phyloP scores from a whole-genome alignment of 805 yeast genomes.

The Lachancea quebecensis region DNA sequence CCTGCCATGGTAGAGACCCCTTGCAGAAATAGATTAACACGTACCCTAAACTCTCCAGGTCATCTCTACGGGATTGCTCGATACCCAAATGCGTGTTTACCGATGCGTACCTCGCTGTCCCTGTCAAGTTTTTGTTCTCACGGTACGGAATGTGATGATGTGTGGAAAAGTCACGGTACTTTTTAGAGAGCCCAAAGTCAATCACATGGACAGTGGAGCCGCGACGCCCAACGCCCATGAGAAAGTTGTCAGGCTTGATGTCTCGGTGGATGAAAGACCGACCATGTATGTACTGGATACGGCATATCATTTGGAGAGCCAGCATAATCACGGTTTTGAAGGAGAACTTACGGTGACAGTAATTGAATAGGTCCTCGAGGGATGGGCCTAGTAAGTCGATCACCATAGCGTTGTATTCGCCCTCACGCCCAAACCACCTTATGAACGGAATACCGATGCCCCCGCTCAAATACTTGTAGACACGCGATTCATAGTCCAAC shows the following conservation, averaged over 20 bases:
- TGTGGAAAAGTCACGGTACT: conserved; percentile 88
- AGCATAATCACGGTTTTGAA: conserved; percentile 86
- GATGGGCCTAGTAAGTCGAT: conserved; percentile 94
- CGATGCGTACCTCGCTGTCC: conserved; percentile 95
- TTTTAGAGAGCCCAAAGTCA: conserved; percentile 91
- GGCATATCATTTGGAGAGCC: conserved; percentile 90
- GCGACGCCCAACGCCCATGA: conserved; percentile 83
- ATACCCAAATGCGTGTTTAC: conserved; percentile 95
- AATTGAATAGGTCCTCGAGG: conserved; percentile 89
- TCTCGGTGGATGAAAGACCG: conserved; percentile 84
- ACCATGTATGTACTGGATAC: conserved; percentile 93
- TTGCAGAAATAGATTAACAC: conserved; percentile 91
- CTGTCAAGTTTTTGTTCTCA: conserved; percentile 92
- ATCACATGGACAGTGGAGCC: conserved; percentile 94
- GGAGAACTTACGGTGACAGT: conserved; percentile 89
- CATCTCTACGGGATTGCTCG: conserved; percentile 95
- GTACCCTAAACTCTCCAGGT: conserved; percentile 89
- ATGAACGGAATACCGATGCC: conserved; percentile 97
- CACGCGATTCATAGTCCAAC: conserved; percentile 93
- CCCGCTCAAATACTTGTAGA: conserved; percentile 87
- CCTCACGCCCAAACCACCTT: conserved; percentile 94
- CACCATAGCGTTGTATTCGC: conserved; percentile 95
- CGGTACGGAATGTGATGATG: conserved; percentile 93
- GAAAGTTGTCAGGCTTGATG: conserved; percentile 78
- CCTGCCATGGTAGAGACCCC: conserved; percentile 98